A percentile compares a stretch with the other conserved stretches of the same genome.
Conservation (phyloP, 768 basidiomycete species). For the Psilocybe cyanescens region DNA sequence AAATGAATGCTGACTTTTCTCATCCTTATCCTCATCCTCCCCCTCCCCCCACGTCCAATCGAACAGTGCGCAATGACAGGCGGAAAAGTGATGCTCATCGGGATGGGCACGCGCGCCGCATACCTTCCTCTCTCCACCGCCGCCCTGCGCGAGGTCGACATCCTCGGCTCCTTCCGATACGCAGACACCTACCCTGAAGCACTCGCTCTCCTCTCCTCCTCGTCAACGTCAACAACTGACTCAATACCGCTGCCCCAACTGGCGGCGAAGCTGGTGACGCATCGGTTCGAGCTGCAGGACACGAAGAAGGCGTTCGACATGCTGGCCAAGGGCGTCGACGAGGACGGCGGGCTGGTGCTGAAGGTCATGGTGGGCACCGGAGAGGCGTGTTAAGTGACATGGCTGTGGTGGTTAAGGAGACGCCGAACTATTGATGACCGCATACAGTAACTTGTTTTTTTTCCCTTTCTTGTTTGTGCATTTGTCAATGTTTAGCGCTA, state of each 20-base stretch:
- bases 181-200: conserved; percentile 92
- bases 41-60: neutral
- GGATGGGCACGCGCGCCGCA: conserved; percentile 90
- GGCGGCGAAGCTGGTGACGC: conserved; percentile 69
- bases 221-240: neutral
- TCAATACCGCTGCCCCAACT: conserved; percentile 12
- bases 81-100: conserved; percentile 91
- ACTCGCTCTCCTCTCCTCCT: conserved; percentile 58
- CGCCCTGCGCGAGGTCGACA: conserved; percentile 88
- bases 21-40: neutral
- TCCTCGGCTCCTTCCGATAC: conserved; percentile 91
- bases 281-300: conserved; percentile 68
- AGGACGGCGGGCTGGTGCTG: conserved; percentile 79
- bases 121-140: conserved; percentile 84
- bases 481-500: too few relatives aligned
- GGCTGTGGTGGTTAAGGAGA: neutral
- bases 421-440: too few relatives aligned
- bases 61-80: conserved; percentile 78
- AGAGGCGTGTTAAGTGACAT: neutral
- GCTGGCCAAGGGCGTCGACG: conserved; percentile 76
- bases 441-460: too few relatives aligned
- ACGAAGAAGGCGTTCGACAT: conserved; percentile 82
- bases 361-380: conserved; percentile 78
- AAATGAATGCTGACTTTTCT: neutral
- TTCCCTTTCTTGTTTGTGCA: too few relatives aligned